Evolutionary conservation across 768 basidiomycete species (phyloP).

Genomic region (Amanita exitialis): DNA sequence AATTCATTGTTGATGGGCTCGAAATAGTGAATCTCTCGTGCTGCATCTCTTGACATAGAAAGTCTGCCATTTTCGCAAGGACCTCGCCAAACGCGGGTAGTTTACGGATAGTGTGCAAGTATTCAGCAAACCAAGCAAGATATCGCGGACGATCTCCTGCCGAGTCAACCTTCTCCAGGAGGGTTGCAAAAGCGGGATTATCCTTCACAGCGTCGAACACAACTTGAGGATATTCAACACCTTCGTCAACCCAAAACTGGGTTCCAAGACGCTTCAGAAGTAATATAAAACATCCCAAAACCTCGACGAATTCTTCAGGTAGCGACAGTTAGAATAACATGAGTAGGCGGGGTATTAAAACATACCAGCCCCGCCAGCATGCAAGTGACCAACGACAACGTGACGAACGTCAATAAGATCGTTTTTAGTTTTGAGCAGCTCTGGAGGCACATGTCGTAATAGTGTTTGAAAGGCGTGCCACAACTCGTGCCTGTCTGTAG

Average conservation of each 20-base stretch:
- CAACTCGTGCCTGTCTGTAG: constrained; percentile 30
- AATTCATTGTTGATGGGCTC: constrained; percentile 49
- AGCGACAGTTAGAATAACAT: background rate
- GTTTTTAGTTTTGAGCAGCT: constrained; percentile 21
- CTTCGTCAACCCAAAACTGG: constrained; percentile 62
- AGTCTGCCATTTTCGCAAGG: constrained; percentile 62
- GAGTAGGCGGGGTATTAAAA: constrained; percentile 10
- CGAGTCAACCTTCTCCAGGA: constrained; percentile 27
- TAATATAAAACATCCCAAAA: constrained; percentile 48
- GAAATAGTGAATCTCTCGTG: constrained; percentile 58
- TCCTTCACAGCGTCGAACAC: constrained; percentile 80
- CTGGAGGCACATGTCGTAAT: constrained; percentile 45
- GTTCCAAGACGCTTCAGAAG: constrained; percentile 47
- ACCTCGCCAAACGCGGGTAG: constrained; percentile 45
- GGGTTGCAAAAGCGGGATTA: constrained; percentile 46
- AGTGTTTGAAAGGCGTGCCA: constrained; percentile 40
- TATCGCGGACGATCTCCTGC: constrained; percentile 32
- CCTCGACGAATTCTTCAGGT: constrained; percentile 43
- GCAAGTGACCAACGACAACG: constrained; percentile 50
- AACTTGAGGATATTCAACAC: constrained; percentile 63
- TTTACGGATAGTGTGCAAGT: constrained; percentile 45
- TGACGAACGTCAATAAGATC: constrained; percentile 36
- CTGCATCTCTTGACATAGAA: constrained; percentile 75
- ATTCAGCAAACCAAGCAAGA: constrained; percentile 57
- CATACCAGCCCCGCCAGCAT: constrained; percentile 49